These are phyloP conservation scores for Polysphondylium violaceum DNA, from an alignment of 78 protist genomes.

Conservation along the genomic window DNA sequence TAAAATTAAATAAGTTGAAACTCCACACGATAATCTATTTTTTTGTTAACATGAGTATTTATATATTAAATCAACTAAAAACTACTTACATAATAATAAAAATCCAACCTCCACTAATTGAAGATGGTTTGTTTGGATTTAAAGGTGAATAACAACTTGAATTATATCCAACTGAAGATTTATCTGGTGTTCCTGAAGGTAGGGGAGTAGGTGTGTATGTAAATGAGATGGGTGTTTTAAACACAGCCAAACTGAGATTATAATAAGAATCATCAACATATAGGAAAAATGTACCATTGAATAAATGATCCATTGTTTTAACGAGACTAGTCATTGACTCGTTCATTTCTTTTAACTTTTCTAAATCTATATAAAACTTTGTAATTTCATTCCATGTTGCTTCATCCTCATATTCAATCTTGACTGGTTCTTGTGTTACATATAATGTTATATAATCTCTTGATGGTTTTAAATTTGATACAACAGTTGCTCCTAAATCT, in stretches of 20 bases:
- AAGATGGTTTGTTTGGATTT: neutral
- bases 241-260: slow-evolving; percentile 23
- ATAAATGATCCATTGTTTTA: neutral
- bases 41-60: neutral
- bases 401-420: neutral
- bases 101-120: slow-evolving; percentile 77
- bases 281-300: slow-evolving; percentile 33
- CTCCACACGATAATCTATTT: slow-evolving; percentile 1
- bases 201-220: slow-evolving; percentile 9
- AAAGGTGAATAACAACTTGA: neutral
- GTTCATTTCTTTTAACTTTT: slow-evolving; percentile 29
- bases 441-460: slow-evolving; percentile 41
- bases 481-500: slow-evolving; percentile 34
- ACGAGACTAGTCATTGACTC: slow-evolving; percentile 7
- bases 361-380: slow-evolving; percentile 16
- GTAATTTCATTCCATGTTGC: neutral
- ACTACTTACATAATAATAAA: slow-evolving; percentile 55
- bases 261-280: slow-evolving; percentile 9
- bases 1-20: slow-evolving; percentile 15
- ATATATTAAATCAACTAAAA: neutral
- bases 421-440: neutral
- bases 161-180: neutral
- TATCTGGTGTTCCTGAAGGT: slow-evolving; percentile 21
- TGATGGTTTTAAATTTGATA: too few relatives aligned
- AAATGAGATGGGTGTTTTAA: slow-evolving; percentile 1